Conservation (phyloP, 1,139 yeast species). For the Saccharomyces hybrid region DNA sequence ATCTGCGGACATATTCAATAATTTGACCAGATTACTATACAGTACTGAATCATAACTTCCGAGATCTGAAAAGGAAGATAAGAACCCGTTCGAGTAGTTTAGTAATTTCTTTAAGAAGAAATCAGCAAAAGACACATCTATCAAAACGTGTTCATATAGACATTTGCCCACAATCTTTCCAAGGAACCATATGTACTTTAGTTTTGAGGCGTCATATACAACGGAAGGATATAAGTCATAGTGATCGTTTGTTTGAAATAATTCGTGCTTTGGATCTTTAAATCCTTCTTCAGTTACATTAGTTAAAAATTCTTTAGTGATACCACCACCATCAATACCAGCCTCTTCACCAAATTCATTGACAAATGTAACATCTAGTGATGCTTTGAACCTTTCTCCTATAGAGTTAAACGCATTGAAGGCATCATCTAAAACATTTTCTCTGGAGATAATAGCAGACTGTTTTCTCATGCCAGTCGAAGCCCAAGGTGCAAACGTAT, state of each 20-base stretch:
- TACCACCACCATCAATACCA: slow-evolving; percentile 96
- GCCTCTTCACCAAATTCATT: slow-evolving; percentile 69
- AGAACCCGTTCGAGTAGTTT: slow-evolving; percentile 28
- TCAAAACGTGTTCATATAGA: slow-evolving; percentile 71
- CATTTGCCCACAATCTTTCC: slow-evolving; percentile 88
- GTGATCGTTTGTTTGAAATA: slow-evolving; percentile 49
- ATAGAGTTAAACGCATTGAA: slow-evolving; percentile 45
- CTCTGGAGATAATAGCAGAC: slow-evolving; percentile 59
- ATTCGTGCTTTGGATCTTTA: slow-evolving; percentile 34
- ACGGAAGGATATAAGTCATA: slow-evolving; percentile 59
- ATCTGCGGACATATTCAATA: slow-evolving; percentile 47
- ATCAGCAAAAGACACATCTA: slow-evolving; percentile 81
- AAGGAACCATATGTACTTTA: slow-evolving; percentile 49
- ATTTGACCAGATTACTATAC: slow-evolving; percentile 55
- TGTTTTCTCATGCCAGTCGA: slow-evolving; percentile 21
- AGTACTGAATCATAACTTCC: slow-evolving; percentile 62
- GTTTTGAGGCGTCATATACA: slow-evolving; percentile 21
- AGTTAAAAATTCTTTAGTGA: slow-evolving; percentile 84
- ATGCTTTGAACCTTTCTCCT: slow-evolving; percentile 49
- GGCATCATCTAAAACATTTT: slow-evolving; percentile 66
- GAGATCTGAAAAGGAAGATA: slow-evolving; percentile 67
- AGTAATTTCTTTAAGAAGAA: slow-evolving; percentile 69
- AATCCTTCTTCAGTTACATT: slow-evolving; percentile 68
- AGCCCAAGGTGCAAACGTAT: slow-evolving; percentile 14
- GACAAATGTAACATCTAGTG: slow-evolving; percentile 56